These are phyloP conservation scores for Entelexis paramagnoliae DNA, from an alignment of 1,139 yeast species.

Conservation along the genomic window DNA sequence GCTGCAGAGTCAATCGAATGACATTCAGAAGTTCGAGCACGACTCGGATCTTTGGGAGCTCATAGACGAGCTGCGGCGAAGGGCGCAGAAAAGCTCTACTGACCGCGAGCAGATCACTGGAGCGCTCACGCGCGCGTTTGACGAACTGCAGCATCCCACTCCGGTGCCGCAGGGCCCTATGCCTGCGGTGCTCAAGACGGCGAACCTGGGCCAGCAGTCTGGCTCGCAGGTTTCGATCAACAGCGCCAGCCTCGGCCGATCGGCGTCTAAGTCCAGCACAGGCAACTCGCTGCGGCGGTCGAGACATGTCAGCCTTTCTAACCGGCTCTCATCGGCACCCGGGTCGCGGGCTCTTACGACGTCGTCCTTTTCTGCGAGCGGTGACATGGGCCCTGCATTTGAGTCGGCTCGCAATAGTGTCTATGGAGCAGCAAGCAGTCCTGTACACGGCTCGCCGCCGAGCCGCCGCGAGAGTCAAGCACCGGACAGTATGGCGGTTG, in stretches of 20 bases:
- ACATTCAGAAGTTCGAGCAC: constrained; percentile 26
- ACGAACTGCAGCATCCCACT: constrained; percentile 9
- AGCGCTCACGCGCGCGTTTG: constrained; percentile 10
- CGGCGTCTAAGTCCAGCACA: background rate
- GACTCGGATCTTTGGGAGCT: constrained; percentile 17
- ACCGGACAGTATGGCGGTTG: background rate
- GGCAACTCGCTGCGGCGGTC: background rate
- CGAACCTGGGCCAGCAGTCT: background rate
- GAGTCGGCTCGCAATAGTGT: too few relatives aligned
- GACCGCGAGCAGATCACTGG: constrained; percentile 13
- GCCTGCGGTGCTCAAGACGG: constrained; percentile 18
- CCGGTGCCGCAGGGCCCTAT: background rate
- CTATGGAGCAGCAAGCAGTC: background rate
- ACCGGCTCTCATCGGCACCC: background rate
- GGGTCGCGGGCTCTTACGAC: background rate
- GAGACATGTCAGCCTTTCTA: background rate
- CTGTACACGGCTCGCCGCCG: background rate
- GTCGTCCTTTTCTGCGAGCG: too few relatives aligned
- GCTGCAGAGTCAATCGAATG: constrained; percentile 30
- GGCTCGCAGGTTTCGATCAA: background rate
- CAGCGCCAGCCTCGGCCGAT: background rate
- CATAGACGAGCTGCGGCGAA: constrained; percentile 17
- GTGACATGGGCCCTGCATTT: too few relatives aligned
- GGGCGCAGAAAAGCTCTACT: constrained; percentile 7
- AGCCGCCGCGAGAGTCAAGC: background rate